Evolutionary conservation across 345 rosid species (phyloP).

Genomic region (Aethionema arabicum): DNA sequence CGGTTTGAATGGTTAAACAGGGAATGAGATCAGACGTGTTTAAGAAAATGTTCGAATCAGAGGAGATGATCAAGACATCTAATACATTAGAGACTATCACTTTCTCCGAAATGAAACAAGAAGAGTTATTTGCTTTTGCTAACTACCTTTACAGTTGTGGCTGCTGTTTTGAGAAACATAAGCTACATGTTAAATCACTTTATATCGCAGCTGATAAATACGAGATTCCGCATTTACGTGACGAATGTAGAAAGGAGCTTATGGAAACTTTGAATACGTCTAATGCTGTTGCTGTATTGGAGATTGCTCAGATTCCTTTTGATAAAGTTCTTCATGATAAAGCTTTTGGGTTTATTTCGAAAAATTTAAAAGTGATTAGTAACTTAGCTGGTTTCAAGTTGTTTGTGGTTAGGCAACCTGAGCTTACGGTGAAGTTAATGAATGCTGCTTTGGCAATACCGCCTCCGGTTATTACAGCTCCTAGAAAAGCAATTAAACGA

Average conservation of each 20-base stretch:
- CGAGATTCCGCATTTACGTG: no score
- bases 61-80: neutral
- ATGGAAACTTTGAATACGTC: neutral
- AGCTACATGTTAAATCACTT: neutral
- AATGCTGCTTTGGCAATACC: no score
- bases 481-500: no score
- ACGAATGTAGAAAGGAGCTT: neutral
- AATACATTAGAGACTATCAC: neutral
- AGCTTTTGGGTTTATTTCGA: neutral
- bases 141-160: conserved; percentile 9
- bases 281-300: neutral
- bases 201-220: neutral
- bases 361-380: neutral
- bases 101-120: conserved; percentile 13
- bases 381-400: neutral
- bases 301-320: neutral
- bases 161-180: neutral
- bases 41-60: conserved; percentile 24
- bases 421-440: neutral
- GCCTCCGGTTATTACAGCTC: no score
- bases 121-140: conserved; percentile 17
- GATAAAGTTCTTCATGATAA: neutral
- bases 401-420: neutral
- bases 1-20: neutral
- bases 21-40: conserved; percentile 20